A percentile compares a stretch with the other conserved stretches of the same genome.
Conservation (phyloP, 768 basidiomycete genomes). For the Pisolithus sp. region DNA sequence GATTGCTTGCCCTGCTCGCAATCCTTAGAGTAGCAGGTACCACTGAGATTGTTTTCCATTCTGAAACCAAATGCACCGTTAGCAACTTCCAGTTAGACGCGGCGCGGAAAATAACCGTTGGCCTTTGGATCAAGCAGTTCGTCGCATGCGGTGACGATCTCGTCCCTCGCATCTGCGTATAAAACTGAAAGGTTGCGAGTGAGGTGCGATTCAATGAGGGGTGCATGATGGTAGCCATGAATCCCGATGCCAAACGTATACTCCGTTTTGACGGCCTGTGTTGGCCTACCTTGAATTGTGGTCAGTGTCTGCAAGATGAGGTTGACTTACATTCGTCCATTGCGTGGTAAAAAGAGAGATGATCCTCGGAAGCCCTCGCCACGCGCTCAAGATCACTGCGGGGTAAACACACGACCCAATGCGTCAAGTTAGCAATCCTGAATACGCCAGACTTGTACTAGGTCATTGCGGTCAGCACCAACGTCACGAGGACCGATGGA, state of each 20-base stretch:
- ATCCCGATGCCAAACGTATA: neutral
- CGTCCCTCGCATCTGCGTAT: neutral
- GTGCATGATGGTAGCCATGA: neutral
- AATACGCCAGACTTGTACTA: neutral
- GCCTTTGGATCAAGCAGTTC: neutral
- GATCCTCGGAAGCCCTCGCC: neutral
- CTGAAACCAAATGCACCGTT: neutral
- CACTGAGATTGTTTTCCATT: neutral
- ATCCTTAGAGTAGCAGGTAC: neutral
- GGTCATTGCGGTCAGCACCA: too few species aligned
- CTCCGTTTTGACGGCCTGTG: neutral
- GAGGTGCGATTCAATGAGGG: neutral
- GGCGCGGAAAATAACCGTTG: neutral
- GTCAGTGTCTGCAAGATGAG: neutral
- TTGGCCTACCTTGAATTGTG: neutral
- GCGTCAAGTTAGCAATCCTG: neutral
- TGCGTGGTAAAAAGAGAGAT: neutral
- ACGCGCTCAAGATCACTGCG: neutral
- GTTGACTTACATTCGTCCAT: neutral
- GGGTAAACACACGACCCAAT: neutral
- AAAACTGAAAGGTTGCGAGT: neutral
- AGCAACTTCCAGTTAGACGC: too few species aligned
- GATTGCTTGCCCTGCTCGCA: neutral
- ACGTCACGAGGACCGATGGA: neutral
- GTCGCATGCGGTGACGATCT: neutral